Base-by-base conservation (phyloP, 768 basidiomycete genomes). In the Xerocomus potaroensis region DNA sequence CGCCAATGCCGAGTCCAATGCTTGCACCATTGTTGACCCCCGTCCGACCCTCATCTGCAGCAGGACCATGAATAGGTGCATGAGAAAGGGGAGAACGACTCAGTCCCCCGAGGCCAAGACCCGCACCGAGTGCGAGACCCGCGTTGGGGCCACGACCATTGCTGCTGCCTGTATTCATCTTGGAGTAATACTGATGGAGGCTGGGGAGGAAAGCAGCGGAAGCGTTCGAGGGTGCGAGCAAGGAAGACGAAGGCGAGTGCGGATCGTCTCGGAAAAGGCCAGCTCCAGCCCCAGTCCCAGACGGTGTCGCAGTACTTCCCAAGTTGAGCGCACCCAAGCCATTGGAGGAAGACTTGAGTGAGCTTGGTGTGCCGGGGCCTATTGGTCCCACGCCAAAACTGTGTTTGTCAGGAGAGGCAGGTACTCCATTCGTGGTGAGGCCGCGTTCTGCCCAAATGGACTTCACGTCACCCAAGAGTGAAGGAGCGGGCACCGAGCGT, bases 161-260 rank as follows among this genome's bases (percentile, higher is more conserved):
- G 15, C 29, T 62, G 9, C 37, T 57, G 32, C 53, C 54, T 7
- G 60, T 31, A 44, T 78, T 80, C 59, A 60, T 64, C 59, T 79
- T 81, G 10, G 79, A 69, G 52, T 87, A 87, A 53, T 81, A 78
- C 29, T 77, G 75, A 51, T 85, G 83, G 31, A 86, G 66, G 8
- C 84, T 77, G 2, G 86, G 85, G 9, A 91, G 70, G 71, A 91
- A 91, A 8, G 88, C 88, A 1, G 84, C 87, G 29, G 84, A 86
- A 3, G 88, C 86, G 58, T 91, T 90, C 41, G 83, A 84, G 0
- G 86, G 87, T 32, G 76, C 72, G 50, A 83, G 70, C 51, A 55
- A 60, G 45, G 61, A 57, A 41, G 57, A 54, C 22, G 59, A 68
- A 15, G 69, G 56, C 0, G 66, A 68, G 27, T 63, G 62, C 0